These are phyloP conservation scores for Rhizopus arrhizus DNA, from an alignment of 371 early-diverging fungal genomes.

Conservation along the genomic window DNA sequence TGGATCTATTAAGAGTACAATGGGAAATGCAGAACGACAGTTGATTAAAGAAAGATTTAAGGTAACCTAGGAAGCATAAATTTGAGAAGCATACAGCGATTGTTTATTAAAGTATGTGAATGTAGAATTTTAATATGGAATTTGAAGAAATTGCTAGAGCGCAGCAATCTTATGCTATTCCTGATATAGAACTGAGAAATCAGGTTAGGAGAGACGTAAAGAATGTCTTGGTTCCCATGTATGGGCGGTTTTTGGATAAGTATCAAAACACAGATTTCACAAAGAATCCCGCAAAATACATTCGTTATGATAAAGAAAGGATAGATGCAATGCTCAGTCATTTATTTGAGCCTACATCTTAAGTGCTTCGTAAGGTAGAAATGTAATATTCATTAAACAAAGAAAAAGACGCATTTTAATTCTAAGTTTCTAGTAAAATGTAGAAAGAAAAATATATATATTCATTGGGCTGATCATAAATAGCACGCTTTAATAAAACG, in stretches of 20 bases:
- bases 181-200: conserved; percentile 77
- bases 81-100: not conserved
- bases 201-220: conserved; percentile 75
- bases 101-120: conserved; percentile 7
- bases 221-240: conserved; percentile 78
- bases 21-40: conserved; percentile 71
- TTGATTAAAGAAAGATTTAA: conserved; percentile 83
- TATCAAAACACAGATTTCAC: conserved; percentile 70
- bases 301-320: conserved; percentile 72
- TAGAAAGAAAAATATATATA: too few species aligned
- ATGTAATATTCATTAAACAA: not conserved
- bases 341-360: conserved; percentile 62
- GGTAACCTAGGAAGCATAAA: conserved; percentile 19
- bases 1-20: conserved; percentile 60
- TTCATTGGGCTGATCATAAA: too few species aligned
- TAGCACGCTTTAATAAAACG: not conserved
- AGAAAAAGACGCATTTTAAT: not conserved
- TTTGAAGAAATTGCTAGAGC: conserved; percentile 77
- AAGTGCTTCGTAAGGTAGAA: conserved; percentile 28
- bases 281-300: conserved; percentile 82
- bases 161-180: conserved; percentile 78
- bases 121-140: conserved; percentile 75
- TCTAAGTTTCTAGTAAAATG: not conserved
- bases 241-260: conserved; percentile 74
- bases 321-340: conserved; percentile 69